phyloP scores from a whole-genome alignment of 805 yeast genomes.

The Metschnikowia colocasiae region DNA sequence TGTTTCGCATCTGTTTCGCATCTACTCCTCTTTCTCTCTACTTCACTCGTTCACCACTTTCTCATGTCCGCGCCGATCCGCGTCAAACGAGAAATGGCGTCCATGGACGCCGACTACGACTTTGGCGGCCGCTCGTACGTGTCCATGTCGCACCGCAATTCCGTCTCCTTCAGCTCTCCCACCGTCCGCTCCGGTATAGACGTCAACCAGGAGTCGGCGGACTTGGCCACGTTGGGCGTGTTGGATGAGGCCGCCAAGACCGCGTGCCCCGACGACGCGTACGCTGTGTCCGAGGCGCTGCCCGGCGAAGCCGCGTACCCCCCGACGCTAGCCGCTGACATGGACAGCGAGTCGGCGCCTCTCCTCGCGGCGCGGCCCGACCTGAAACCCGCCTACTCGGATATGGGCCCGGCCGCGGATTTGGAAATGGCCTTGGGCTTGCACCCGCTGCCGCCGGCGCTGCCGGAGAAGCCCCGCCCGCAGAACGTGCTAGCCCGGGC shows the following conservation, averaged over 20 bases:
- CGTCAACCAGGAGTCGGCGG: constrained; percentile 56
- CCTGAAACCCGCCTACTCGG: constrained; percentile 5
- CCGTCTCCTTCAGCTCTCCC: constrained; percentile 34
- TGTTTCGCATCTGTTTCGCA: too few species aligned
- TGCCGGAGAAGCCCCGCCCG: constrained; percentile 2
- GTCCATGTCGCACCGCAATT: constrained; percentile 27
- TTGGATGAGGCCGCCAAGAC: constrained; percentile 27
- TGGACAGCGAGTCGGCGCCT: not conserved
- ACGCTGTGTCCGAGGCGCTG: too few species aligned
- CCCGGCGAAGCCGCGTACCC: too few species aligned
- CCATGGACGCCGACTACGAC: constrained; percentile 18
- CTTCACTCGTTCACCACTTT: not conserved
- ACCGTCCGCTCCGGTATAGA: constrained; percentile 46
- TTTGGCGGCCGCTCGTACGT: constrained; percentile 41
- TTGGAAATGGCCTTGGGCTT: constrained; percentile 10
- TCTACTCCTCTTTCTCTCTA: too few species aligned
- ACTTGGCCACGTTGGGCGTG: constrained; percentile 55
- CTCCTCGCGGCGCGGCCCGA: not conserved
- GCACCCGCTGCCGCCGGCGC: constrained; percentile 7
- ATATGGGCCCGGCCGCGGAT: constrained; percentile 1
- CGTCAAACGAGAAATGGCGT: not conserved
- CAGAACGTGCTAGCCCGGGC: constrained; percentile 32
- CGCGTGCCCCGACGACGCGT: constrained; percentile 11
- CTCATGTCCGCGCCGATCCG: constrained; percentile 4
- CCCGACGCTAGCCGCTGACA: not conserved